These are phyloP conservation scores for Blastobotrys attinorum DNA, from an alignment of 805 yeast species.

Conservation along the genomic window DNA sequence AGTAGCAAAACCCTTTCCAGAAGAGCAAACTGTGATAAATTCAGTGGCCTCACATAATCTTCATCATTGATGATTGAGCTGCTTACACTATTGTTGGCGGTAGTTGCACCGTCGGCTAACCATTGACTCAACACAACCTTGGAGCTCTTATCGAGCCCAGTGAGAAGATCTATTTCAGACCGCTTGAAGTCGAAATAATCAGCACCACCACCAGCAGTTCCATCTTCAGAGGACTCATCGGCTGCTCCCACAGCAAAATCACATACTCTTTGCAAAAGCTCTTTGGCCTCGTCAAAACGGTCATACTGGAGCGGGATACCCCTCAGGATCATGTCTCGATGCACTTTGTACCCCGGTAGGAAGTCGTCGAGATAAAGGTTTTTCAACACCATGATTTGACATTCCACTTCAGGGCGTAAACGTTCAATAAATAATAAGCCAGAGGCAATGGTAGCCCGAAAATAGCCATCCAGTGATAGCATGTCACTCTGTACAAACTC, in stretches of 20 bases:
- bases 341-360: slow-evolving; percentile 4
- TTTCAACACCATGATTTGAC: slow-evolving; percentile 43
- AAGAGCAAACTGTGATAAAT: slow-evolving; percentile 26
- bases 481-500: slow-evolving; percentile 43
- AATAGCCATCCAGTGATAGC: slow-evolving; percentile 55
- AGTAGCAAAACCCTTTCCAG: slow-evolving; percentile 55
- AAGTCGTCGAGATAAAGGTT: slow-evolving; percentile 19
- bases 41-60: slow-evolving; percentile 5
- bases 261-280: background rate
- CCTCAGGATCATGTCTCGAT: slow-evolving; percentile 11
- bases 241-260: slow-evolving; percentile 4
- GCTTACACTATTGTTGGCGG: too few relatives aligned
- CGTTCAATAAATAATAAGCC: slow-evolving; percentile 65
- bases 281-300: slow-evolving; percentile 2
- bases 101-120: too few relatives aligned
- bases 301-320: slow-evolving; percentile 2
- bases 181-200: slow-evolving; percentile 3
- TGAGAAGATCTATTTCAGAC: slow-evolving; percentile 1
- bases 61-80: slow-evolving; percentile 2
- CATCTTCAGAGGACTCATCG: background rate
- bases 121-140: slow-evolving; percentile 8
- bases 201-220: background rate
- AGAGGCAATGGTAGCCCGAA: slow-evolving; percentile 74
- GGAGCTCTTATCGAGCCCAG: slow-evolving; percentile 5
- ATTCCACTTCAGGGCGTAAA: slow-evolving; percentile 28